phyloP scores from a whole-genome alignment of 2,329 filamentous ascomycete species.

The Rhynchosporium secalis region DNA sequence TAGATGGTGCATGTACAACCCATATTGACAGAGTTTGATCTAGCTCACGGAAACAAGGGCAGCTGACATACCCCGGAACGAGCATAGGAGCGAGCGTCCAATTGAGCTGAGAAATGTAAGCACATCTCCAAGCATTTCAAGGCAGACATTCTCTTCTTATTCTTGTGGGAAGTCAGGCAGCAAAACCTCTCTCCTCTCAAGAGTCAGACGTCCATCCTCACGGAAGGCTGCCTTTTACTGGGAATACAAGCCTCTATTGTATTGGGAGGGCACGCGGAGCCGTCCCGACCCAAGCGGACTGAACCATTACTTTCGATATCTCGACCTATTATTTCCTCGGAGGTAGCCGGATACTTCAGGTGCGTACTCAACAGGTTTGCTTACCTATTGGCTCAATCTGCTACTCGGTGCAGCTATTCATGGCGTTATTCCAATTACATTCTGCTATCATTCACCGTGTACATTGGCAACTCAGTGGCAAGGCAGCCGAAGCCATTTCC shows the following conservation, averaged over 20 bases:
- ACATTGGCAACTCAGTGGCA: neutral
- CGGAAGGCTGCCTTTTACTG: constrained; percentile 19
- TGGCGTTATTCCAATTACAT: neutral
- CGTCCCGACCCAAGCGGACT: neutral
- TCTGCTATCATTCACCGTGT: constrained; percentile 7
- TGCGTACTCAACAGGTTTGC: neutral
- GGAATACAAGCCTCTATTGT: neutral
- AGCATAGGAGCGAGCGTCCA: constrained; percentile 8
- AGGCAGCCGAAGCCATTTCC: neutral
- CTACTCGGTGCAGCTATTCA: neutral
- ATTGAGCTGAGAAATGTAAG: constrained; percentile 2
- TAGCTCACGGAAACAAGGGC: constrained; percentile 22
- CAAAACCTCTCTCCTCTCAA: constrained; percentile 1
- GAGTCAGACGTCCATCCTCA: constrained; percentile 19
- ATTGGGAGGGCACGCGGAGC: constrained; percentile 1
- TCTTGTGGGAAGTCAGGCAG: neutral
- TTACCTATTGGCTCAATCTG: neutral
- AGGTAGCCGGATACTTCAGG: neutral
- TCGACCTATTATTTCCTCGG: neutral
- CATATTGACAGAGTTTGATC: constrained; percentile 18
- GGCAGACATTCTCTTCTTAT: neutral
- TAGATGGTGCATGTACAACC: constrained; percentile 26
- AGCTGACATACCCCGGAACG: constrained; percentile 25
- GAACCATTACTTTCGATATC: neutral
- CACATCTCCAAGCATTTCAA: constrained; percentile 10